phyloP scores from a whole-genome alignment of 2,329 filamentous ascomycete species.

The Trichoderma simmonsii region DNA sequence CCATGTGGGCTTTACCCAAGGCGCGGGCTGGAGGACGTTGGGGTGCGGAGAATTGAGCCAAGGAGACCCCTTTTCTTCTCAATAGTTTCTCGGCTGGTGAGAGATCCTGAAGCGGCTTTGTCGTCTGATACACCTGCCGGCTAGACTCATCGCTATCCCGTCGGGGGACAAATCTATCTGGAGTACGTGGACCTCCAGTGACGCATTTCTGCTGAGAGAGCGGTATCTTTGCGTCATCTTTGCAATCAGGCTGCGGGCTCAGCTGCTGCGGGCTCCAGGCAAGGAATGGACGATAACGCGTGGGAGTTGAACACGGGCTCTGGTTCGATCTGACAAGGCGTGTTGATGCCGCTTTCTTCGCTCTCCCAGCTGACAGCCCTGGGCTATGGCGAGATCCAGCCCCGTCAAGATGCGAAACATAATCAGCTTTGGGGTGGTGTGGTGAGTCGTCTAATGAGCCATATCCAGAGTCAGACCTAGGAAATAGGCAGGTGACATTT shows the following conservation, averaged over 20 bases:
- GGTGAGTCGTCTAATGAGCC: constrained; percentile 25
- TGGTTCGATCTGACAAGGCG: neutral
- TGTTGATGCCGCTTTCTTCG: neutral
- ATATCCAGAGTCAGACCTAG: constrained; percentile 32
- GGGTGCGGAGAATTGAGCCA: constrained; percentile 42
- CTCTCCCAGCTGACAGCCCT: neutral
- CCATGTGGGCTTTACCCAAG: neutral
- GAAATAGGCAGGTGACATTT: constrained; percentile 18
- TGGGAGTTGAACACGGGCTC: neutral
- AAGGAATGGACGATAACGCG: neutral
- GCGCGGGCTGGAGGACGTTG: constrained; percentile 21
- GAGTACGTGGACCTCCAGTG: constrained; percentile 22
- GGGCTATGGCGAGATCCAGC: constrained; percentile 12
- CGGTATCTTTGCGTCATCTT: neutral
- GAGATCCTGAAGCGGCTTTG: constrained; percentile 42
- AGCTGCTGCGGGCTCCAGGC: constrained; percentile 15
- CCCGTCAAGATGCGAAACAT: constrained; percentile 10
- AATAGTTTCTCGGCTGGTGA: constrained; percentile 43
- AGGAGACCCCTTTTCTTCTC: constrained; percentile 39
- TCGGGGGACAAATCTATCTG: constrained; percentile 52
- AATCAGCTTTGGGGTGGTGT: neutral
- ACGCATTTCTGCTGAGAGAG: neutral
- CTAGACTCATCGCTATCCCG: constrained; percentile 36
- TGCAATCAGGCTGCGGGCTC: neutral
- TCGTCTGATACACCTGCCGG: constrained; percentile 46